Base-by-base conservation (phyloP, 225 moss, liverwort and hornwort genomes). In the Bryum argenteum region DNA sequence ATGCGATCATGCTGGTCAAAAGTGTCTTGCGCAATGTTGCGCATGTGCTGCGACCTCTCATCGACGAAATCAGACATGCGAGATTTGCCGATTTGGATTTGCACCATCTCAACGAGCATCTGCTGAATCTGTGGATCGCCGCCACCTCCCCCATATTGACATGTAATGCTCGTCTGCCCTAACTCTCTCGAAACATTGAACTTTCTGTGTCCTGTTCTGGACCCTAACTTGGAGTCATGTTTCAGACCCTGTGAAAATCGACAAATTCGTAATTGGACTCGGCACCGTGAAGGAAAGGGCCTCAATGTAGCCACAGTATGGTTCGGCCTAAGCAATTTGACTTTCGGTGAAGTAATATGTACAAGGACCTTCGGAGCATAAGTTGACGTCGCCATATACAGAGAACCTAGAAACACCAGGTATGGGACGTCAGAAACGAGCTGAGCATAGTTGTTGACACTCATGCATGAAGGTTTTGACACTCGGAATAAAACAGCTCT, bases 41-140 rank as follows among this genome's bases (percentile, higher is more conserved):
- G 88, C 93, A 93, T 91, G 44, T 91, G 84, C 41, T 89, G 89
- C 24, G 93, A 93, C 71, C 93, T 86, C 66, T 93, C 89, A 70
- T 91, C 93, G 24, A 93, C 93, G 38, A 84, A 93, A 69, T 93
- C 88, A 17, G 84, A 87, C 93, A 93, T 83, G 58, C 91, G 87
- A 21, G 89, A 79, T 71, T 93, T 93, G 24, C 93, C 93, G 40
- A 93, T 69, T 72, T 93, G 93, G 28, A 93, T 93, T 77, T 93
- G 93, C 68, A 93, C 81, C 93, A 93, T 93, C 78, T 93, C 93
- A 26, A 93, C 93, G 13, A 93, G 83, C 89, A 93, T 91, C 62
- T 89, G 89, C 70, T 93, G 93, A 13, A 93, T 81, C 66, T 83
- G 73, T 52, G 91, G 81, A 72, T 93, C 91, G 39, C 93, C 93